Base-by-base conservation (phyloP, 208 protist genomes). In the Wallacemonas sp. region DNA sequence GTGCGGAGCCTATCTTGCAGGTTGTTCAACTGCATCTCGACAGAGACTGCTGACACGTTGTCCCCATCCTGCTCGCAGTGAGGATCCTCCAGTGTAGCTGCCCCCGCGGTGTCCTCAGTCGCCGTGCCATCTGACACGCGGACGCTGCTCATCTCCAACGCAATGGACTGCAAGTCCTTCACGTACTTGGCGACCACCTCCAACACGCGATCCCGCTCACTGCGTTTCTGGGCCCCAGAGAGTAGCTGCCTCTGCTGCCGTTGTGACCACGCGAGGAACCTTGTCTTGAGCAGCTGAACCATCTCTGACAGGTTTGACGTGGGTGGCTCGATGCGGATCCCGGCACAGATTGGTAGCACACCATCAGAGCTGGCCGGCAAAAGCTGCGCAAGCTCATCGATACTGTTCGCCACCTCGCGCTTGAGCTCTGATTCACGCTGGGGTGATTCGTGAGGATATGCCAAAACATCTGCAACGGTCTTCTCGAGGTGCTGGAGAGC, bases 301-400 rank as follows among this genome's bases (percentile, higher is more conserved):
- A 94, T 94, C 16, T 85, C 82, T n/a, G 74, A 32, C 30, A 94
- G 55, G 46, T 82, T 73, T 12, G 54, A 49, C 19, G 85, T 87
- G 0, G 87, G 87, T 14, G 87, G 74, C 36, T 83, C 76, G 49
- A 94, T 80, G 60, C 72, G 79, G 41, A 69, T 70, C 2, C 33
- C 30, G 26, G 64, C 33, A 17, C n/a, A 58, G 0, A 58, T 41
- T n/a, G 52, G 52, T 6, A 32, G 30, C 58, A 30, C 46, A 30
- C 12, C 49, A 17, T 46, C 61, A 4, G 49, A 47, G 23, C 71
- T 67, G 8, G 74, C 71, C 23, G 72, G 61, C 32, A 93, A 70
- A 24, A 93, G 72, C 55, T 93, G 87, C 5, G 87, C 87, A 1
- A 93, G 73, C 62, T 90, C 81, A n/a, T 87, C 71, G 5, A 93